Percentiles rank a stretch among this genome's conserved stretches.
Evolutionary conservation across 352 stramenopile species (phyloP).

Genomic region (Phytophthora pisi): DNA sequence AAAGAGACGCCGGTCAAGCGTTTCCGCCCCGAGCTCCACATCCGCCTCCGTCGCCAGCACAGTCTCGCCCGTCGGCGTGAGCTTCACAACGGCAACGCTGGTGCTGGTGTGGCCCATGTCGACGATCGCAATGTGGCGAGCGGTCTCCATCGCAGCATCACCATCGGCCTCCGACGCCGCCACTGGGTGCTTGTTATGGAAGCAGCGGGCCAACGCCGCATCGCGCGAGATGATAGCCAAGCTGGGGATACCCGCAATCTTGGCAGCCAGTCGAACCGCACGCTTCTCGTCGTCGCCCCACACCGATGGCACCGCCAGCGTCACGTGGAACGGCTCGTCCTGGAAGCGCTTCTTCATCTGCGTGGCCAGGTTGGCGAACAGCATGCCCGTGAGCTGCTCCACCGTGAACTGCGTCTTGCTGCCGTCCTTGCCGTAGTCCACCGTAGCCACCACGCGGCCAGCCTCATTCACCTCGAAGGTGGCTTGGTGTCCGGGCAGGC

Average conservation of each 20-base stretch:
- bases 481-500: conserved; percentile 56
- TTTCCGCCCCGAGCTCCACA: conserved; percentile 68
- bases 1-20: conserved; percentile 80
- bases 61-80: conserved; percentile 63
- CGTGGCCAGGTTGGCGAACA: conserved; percentile 73
- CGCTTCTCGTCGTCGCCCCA: conserved; percentile 61
- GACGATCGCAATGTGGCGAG: conserved; percentile 79
- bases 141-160: conserved; percentile 30
- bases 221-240: conserved; percentile 61
- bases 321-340: conserved; percentile 56
- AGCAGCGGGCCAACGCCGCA: conserved; percentile 72
- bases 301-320: conserved; percentile 67
- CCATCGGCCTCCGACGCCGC: conserved; percentile 17
- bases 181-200: conserved; percentile 85
- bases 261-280: conserved; percentile 52
- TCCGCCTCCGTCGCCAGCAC: conserved; percentile 63
- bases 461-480: conserved; percentile 41
- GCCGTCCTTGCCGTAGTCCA: conserved; percentile 66
- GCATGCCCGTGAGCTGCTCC: conserved; percentile 80
- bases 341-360: conserved; percentile 69
- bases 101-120: conserved; percentile 89
- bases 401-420: conserved; percentile 59
- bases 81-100: conserved; percentile 71
- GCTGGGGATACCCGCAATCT: conserved; percentile 67
- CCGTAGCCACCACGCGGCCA: conserved; percentile 48